Evolutionary conservation across 768 basidiomycete genomes (phyloP), one percentile per base, ranked within the genome.

Genomic region (Lentinula sp.): DNA sequence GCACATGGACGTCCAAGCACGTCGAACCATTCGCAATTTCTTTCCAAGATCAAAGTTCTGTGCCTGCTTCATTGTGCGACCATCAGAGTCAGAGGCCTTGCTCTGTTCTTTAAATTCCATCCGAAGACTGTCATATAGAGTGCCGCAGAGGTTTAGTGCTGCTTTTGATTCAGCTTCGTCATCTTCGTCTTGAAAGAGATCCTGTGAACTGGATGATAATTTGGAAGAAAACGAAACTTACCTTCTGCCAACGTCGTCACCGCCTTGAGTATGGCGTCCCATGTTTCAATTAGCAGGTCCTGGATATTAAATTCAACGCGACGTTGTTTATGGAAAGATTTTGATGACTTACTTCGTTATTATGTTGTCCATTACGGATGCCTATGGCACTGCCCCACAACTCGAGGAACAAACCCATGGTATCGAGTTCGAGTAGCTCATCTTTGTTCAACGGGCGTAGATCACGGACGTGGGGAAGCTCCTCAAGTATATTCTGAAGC

Each of bases 21-120:
- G 76, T 23, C 79, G 79, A 8, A 84, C 75, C 18, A 88, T 70
- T 4, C 72, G 73, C n/a, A 91, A 69, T 68, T 86, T 90, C 57
- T 88, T 70, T 15, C 74, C 81, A 18, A 48, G 55, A 39, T 52
- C 48, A 9, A 36, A 51, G 37, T 41, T 15, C 48, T 33, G 23
- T 23, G 33, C 45, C 18, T 52, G 59, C 39, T 20, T 41, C 0
- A 41, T 15, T n/a, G 41, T 15, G 39, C 18, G 20, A 28, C 28
- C 28, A 28, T 28, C 28, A 42, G 13, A 8, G 10, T 56, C 55
- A 28, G 39, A 42, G 7, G n/a, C 16, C 12, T 28, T 56, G 37
- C 20, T 56, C 9, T 45, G 28, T 23, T 54, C 53, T 20, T 35
- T 18, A 16, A 41, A 41, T 32, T 41, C 39, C 5, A 39, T 56